A percentile compares a stretch with the other conserved stretches of the same genome.
These are phyloP conservation scores for Syzygium aqueum DNA, from an alignment of 345 rosid genomes.

Conservation along the genomic window DNA sequence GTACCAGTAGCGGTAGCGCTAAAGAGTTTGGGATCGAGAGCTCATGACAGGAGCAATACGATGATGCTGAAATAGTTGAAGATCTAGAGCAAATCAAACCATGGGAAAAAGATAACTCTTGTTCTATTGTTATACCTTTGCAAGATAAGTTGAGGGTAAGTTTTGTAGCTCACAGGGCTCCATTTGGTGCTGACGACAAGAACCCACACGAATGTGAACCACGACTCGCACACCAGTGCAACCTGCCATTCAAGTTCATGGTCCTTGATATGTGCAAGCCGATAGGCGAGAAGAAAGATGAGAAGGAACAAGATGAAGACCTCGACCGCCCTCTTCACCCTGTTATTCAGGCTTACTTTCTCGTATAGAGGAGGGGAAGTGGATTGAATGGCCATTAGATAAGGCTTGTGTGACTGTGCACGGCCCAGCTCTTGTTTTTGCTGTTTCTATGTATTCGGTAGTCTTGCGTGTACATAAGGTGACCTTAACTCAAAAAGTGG, in stretches of 20 bases:
- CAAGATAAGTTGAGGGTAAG: slow-evolving; percentile 37
- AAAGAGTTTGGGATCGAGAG: not conserved
- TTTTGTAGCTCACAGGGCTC: slow-evolving; percentile 36
- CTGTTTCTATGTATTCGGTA: not conserved
- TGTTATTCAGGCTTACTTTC: slow-evolving; percentile 8
- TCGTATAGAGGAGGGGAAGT: slow-evolving; percentile 14
- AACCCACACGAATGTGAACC: slow-evolving; percentile 45
- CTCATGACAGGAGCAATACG: not conserved
- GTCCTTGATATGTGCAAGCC: slow-evolving; percentile 8
- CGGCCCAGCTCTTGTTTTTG: not conserved
- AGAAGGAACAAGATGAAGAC: slow-evolving; percentile 20
- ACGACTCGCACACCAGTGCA: slow-evolving; percentile 54
- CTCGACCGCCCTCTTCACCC: slow-evolving; percentile 16
- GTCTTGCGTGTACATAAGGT: not conserved
- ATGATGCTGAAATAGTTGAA: not conserved
- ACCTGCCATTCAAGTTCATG: slow-evolving; percentile 53
- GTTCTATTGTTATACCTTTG: slow-evolving; percentile 12
- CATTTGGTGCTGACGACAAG: slow-evolving; percentile 37
- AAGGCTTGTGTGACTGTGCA: not conserved
- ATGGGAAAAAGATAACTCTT: not conserved
- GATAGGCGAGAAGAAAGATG: slow-evolving; percentile 19
- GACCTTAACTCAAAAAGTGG: not conserved
- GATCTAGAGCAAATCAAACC: not conserved
- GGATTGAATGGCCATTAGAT: not conserved
- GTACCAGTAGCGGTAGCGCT: not conserved